A percentile compares a stretch with the other conserved stretches of the same genome.
phyloP scores from a whole-genome alignment of 2,329 filamentous ascomycete genomes.

The Pyrenophora tritici-repentis region DNA sequence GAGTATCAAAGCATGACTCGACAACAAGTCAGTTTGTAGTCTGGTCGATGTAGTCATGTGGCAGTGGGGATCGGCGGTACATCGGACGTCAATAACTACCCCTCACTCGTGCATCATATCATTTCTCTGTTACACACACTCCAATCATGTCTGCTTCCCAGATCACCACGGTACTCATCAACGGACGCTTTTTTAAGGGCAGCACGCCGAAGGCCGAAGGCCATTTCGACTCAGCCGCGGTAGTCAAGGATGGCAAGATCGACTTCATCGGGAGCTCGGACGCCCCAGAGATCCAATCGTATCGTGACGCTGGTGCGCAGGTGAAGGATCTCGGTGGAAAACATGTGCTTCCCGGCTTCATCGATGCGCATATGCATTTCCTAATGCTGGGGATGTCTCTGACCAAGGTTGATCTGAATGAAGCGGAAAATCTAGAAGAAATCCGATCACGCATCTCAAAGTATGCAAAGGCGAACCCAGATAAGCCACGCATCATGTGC shows the following conservation, averaged over 20 bases:
- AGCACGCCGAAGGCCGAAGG: conserved; percentile 5
- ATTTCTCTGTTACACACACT: background rate
- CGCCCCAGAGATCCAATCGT: conserved; percentile 33
- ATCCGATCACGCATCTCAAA: conserved; percentile 55
- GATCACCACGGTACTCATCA: conserved; percentile 30
- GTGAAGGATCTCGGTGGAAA: conserved; percentile 45
- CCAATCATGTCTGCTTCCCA: conserved; percentile 15
- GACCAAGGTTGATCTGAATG: conserved; percentile 56
- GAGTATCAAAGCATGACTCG: background rate
- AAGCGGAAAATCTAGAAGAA: conserved; percentile 55
- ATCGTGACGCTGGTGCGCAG: conserved; percentile 22
- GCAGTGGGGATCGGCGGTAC: conserved; percentile 11
- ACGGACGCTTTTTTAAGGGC: conserved; percentile 33
- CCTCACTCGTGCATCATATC: conserved; percentile 1
- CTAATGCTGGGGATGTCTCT: conserved; percentile 61
- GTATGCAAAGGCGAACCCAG: conserved; percentile 54
- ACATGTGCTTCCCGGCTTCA: conserved; percentile 59
- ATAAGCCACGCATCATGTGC: conserved; percentile 56
- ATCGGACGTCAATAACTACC: conserved; percentile 16
- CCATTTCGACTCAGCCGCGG: conserved; percentile 39
- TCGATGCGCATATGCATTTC: conserved; percentile 64
- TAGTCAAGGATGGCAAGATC: conserved; percentile 51
- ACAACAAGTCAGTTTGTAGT: too few species aligned
- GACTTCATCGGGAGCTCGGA: conserved; percentile 46
- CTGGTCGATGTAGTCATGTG: conserved; percentile 2